Evolutionary conservation across 2,329 filamentous ascomycete species (phyloP), one percentile per base, ranked within the genome.

Genomic region (Colletotrichum salicis): DNA sequence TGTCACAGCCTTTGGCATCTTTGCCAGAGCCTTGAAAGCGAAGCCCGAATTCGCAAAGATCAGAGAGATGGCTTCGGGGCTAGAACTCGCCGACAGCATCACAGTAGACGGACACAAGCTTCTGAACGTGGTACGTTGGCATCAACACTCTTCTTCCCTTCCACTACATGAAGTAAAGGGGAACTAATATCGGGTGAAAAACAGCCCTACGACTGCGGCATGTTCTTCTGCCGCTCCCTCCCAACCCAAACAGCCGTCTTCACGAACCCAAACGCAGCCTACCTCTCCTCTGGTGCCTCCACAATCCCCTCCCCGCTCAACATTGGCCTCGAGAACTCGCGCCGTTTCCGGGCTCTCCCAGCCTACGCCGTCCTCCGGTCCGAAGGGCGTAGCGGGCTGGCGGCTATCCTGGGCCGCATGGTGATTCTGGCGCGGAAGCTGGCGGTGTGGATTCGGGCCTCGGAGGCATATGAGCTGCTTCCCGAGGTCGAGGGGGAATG

Each of bases 261-360:
- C 81, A 87, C 89, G 71, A 98, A 98, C 81, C 90, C 94, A 37
- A 95, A 95, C 79, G 95, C 96, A 2, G 93, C 92, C 1, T 98
- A 98, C 78, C 89, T 97, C 57, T 78, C 83, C 10, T 80, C 81
- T 24, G 79, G 80, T 19, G 76, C 77, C 3, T 79, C 70, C 73
- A 78, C 60, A 77, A 92, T 96, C 73, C 90, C 91, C n/a, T 95
- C 93, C 4, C 95, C 95, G 0, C 84, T 97, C 19, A 96, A 97
- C 81, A 90, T 96, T 68, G 94, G 95, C 24, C 85, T 98, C 24
- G 95, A 98, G 77, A 98, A 98, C 82, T 97, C 95, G 2, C 90
- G 95, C 51, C 92, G 95, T 6, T 97, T 98, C 84, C 90, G 96
- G 64, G 95, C 95, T 0, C 85, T 98, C n/a, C 95, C 96, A 0